A percentile compares a stretch with the other conserved stretches of the same genome.
phyloP scores from a whole-genome alignment of 2,329 filamentous ascomycete species.

The Stachybotrys elegans region DNA sequence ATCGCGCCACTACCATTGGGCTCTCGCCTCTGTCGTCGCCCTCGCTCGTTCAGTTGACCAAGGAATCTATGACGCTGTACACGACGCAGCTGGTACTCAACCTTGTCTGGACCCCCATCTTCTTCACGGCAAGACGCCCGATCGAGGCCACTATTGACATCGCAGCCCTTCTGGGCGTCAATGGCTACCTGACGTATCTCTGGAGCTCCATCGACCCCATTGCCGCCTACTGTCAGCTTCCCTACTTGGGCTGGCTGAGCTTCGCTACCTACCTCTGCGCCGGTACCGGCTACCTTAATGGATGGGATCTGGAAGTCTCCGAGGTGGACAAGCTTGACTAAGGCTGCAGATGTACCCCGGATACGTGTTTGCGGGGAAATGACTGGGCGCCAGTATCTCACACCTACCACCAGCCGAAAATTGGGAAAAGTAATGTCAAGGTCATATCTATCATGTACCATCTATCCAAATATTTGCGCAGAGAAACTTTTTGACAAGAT shows the following conservation, averaged over 20 bases:
- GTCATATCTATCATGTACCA: no score
- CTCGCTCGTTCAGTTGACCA: slow-evolving; percentile 52
- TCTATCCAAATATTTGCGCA: no score
- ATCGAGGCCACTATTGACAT: slow-evolving; percentile 73
- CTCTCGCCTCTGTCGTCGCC: slow-evolving; percentile 51
- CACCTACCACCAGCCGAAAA: no score
- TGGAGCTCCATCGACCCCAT: slow-evolving; percentile 71
- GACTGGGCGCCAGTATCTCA: no score
- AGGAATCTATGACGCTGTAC: slow-evolving; percentile 73
- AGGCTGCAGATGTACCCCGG: no score
- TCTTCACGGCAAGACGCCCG: slow-evolving; percentile 74
- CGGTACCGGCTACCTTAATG: slow-evolving; percentile 62
- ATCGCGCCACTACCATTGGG: slow-evolving; percentile 66
- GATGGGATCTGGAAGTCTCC: slow-evolving; percentile 52
- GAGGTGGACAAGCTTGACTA: slow-evolving; percentile 14
- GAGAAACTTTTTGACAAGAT: no score
- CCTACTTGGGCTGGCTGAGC: slow-evolving; percentile 80
- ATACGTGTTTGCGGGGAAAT: no score
- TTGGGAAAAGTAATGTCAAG: no score
- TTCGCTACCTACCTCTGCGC: slow-evolving; percentile 84
- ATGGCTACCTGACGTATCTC: slow-evolving; percentile 67
- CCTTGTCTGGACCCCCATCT: slow-evolving; percentile 85
- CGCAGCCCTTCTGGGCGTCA: slow-evolving; percentile 63
- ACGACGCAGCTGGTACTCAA: slow-evolving; percentile 82
- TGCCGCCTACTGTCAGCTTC: slow-evolving; percentile 69